phyloP scores from a whole-genome alignment of 768 basidiomycete species.

The Pulveroboletus ravenelii region DNA sequence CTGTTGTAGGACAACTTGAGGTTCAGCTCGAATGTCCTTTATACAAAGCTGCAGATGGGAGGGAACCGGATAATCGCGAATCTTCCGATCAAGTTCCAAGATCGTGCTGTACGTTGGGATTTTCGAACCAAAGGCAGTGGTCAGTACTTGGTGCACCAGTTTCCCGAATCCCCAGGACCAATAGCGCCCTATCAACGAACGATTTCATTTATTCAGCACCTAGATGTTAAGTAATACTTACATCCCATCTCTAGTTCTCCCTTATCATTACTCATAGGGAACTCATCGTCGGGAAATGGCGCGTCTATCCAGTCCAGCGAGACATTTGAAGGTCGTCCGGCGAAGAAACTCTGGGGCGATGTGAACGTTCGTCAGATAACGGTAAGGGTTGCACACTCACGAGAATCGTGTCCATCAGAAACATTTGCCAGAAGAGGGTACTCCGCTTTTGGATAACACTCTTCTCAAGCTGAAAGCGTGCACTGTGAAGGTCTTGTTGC shows the following conservation, averaged over 20 bases:
- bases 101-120: constrained; percentile 48
- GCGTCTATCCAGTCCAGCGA: constrained; percentile 52
- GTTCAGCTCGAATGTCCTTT: constrained; percentile 12
- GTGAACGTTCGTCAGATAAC: neutral
- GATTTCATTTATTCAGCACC: neutral
- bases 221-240: constrained; percentile 23
- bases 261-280: constrained; percentile 30
- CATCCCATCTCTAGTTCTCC: constrained; percentile 40
- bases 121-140: constrained; percentile 48
- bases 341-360: constrained; percentile 48
- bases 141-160: constrained; percentile 48
- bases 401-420: constrained; percentile 55
- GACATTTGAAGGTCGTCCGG: constrained; percentile 57
- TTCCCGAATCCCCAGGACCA: constrained; percentile 55
- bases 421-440: constrained; percentile 67
- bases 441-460: constrained; percentile 43
- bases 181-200: constrained; percentile 39
- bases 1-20: constrained; percentile 35
- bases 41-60: constrained; percentile 38
- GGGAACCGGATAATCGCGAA: constrained; percentile 58
- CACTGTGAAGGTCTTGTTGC: constrained; percentile 50
- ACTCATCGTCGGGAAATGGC: constrained; percentile 45
- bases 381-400: constrained; percentile 33
- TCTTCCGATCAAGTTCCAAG: constrained; percentile 53
- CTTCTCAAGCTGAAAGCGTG: constrained; percentile 54